Percentiles rank a stretch among this genome's conserved stretches.
Evolutionary conservation across 805 yeast species (phyloP).

Genomic region (Kazachstania bromeliacearum): DNA sequence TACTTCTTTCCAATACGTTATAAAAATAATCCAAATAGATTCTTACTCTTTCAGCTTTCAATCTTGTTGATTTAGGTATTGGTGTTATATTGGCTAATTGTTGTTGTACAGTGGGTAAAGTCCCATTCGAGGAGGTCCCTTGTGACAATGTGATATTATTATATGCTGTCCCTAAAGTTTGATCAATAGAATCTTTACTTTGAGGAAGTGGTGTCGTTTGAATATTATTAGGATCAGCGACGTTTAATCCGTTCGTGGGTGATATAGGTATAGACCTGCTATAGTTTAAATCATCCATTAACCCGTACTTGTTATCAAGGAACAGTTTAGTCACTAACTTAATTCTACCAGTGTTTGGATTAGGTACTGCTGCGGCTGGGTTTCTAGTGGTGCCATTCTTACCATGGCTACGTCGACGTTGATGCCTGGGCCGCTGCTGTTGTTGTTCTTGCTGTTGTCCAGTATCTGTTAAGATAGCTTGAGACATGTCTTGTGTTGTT

Average conservation of each 20-base stretch:
- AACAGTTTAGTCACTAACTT: slow-evolving; percentile 21
- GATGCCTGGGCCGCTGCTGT: too few species aligned
- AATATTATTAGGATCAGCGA: not conserved
- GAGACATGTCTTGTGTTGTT: too few species aligned
- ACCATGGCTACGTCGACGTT: too few species aligned
- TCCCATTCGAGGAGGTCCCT: not conserved
- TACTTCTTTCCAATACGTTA: slow-evolving; percentile 36
- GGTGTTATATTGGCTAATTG: not conserved
- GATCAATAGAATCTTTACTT: not conserved
- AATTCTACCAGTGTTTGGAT: slow-evolving; percentile 7
- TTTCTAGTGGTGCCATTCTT: too few species aligned
- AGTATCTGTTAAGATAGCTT: too few species aligned
- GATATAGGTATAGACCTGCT: slow-evolving; percentile 6
- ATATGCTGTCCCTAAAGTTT: not conserved
- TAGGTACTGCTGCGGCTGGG: too few species aligned
- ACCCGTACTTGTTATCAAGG: slow-evolving; percentile 20
- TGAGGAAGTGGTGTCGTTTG: not conserved
- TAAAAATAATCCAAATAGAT: slow-evolving; percentile 41
- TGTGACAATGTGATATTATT: not conserved
- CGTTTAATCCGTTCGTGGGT: not conserved
- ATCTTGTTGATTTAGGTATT: slow-evolving; percentile 16
- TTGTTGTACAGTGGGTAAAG: slow-evolving; percentile 3
- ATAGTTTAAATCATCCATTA: slow-evolving; percentile 28
- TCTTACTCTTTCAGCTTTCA: slow-evolving; percentile 25
- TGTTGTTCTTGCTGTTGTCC: not conserved